Conservation (phyloP, 1,284 basidiomycete genomes). For the Ustilago trichophora region DNA sequence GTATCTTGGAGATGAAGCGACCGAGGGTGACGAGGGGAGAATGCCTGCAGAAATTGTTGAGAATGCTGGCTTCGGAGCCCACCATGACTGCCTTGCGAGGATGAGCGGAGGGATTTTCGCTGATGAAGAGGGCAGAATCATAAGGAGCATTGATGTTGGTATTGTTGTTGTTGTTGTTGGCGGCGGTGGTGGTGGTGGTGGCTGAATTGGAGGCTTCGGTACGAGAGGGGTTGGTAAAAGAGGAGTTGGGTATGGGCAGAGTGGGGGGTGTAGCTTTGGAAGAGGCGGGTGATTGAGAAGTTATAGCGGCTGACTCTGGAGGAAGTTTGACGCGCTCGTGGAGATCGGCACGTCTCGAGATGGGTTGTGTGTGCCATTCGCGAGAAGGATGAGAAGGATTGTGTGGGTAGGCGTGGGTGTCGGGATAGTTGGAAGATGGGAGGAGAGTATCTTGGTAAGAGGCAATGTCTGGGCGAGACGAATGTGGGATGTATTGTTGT, state of each 20-base stretch:
- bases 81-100: no score
- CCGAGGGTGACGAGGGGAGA: conserved; percentile 18
- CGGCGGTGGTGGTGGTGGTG: background rate
- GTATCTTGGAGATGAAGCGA: conserved; percentile 24
- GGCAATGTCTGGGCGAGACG: no score
- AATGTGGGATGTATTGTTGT: no score
- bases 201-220: no score
- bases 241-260: background rate
- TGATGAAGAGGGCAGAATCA: conserved; percentile 23
- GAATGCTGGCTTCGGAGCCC: background rate
- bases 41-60: conserved; percentile 7
- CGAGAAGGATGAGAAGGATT: no score
- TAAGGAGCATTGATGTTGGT: no score
- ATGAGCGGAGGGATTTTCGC: background rate
- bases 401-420: background rate
- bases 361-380: background rate
- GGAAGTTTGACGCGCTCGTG: background rate
- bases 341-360: background rate
- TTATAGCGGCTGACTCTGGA: background rate
- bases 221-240: no score
- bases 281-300: no score
- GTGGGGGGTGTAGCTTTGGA: background rate
- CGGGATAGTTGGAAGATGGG: no score
- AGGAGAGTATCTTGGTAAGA: no score
- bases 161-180: no score